phyloP scores from a whole-genome alignment of 208 protist genomes.

The Balamuthia mandrillaris region DNA sequence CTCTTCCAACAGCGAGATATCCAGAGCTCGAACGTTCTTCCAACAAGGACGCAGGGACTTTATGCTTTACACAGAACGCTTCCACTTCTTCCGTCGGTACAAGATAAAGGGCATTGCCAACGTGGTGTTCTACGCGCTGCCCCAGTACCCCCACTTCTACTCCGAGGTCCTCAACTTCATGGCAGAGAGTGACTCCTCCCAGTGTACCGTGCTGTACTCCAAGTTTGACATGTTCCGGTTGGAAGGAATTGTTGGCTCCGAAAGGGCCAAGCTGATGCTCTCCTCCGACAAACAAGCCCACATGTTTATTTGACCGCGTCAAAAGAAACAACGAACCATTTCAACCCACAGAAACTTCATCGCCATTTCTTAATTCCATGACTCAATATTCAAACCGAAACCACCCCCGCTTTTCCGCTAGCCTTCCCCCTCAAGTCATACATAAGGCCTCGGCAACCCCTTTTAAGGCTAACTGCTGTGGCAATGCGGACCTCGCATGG shows the following conservation, averaged over 20 bases:
- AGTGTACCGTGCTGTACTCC: conserved; percentile 80
- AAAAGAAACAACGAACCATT: too few species aligned
- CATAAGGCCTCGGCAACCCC: too few species aligned
- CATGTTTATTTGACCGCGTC: too few species aligned
- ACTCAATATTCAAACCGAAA: too few species aligned
- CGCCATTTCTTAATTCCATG: too few species aligned
- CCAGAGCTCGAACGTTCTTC: conserved; percentile 55
- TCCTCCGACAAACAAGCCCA: conserved; percentile 64
- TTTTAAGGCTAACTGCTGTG: too few species aligned
- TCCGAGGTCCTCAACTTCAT: conserved; percentile 79
- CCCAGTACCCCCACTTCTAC: conserved; percentile 88
- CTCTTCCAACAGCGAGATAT: conserved; percentile 4
- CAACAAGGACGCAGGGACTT: conserved; percentile 79
- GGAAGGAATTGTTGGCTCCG: conserved; percentile 82
- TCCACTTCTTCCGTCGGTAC: conserved; percentile 92
- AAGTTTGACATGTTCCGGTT: conserved; percentile 84
- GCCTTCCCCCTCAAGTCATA: too few species aligned
- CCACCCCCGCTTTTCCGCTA: too few species aligned
- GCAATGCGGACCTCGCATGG: too few species aligned
- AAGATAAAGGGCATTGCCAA: conserved; percentile 84
- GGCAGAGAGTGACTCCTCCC: not conserved
- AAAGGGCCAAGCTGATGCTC: conserved; percentile 66
- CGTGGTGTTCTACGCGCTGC: conserved; percentile 91
- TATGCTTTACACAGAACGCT: conserved; percentile 90
- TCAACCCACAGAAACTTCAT: too few species aligned